phyloP scores from a whole-genome alignment of 805 yeast genomes.

The Metschnikowia proteae region DNA sequence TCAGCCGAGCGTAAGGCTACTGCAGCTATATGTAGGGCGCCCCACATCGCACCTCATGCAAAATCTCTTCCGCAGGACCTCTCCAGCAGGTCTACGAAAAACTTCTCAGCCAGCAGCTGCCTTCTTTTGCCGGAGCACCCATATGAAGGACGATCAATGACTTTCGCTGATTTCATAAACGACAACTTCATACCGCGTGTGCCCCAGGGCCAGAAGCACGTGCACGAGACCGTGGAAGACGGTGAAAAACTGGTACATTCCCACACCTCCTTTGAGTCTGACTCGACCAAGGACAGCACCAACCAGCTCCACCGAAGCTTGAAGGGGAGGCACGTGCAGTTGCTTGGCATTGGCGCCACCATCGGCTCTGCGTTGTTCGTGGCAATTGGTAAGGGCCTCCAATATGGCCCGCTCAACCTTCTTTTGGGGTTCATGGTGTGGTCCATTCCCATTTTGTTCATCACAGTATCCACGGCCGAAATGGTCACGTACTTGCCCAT shows the following conservation, averaged over 20 bases:
- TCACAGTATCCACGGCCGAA: conserved; percentile 73
- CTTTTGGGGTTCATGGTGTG: conserved; percentile 63
- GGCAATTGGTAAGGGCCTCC: conserved; percentile 61
- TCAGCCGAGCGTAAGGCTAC: neutral
- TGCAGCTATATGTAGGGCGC: neutral
- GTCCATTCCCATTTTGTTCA: conserved; percentile 64
- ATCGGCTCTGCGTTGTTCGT: conserved; percentile 80
- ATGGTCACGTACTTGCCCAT: conserved; percentile 75
- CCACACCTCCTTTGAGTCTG: conserved; percentile 7
- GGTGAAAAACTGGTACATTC: conserved; percentile 3
- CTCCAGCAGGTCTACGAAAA: neutral
- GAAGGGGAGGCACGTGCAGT: conserved; percentile 67
- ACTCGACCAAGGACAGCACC: conserved; percentile 10
- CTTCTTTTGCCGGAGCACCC: neutral
- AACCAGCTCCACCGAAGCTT: conserved; percentile 41
- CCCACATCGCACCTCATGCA: conserved; percentile 4
- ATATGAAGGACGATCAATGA: conserved; percentile 5
- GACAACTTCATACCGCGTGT: conserved; percentile 18
- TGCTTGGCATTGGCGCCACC: conserved; percentile 77
- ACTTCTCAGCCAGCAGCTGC: neutral
- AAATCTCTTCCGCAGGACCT: neutral
- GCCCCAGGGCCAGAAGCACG: conserved; percentile 5
- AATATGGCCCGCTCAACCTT: conserved; percentile 63
- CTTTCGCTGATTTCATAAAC: conserved; percentile 6
- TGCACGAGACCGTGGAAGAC: neutral